These are phyloP conservation scores for Mycena filopes DNA, from an alignment of 768 basidiomycete species.

Conservation along the genomic window DNA sequence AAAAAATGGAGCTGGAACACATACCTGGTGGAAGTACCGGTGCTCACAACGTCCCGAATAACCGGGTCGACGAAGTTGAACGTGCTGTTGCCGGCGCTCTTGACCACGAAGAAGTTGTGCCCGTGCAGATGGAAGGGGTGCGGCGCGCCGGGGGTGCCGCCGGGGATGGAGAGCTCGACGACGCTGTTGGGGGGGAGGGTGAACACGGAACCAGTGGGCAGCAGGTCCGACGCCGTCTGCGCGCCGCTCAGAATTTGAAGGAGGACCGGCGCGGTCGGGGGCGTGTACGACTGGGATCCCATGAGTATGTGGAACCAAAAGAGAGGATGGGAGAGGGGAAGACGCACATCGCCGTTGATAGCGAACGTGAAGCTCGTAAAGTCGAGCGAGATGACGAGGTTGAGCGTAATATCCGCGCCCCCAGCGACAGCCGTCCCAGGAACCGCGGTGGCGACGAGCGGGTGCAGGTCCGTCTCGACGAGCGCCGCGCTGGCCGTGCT, in stretches of 20 bases:
- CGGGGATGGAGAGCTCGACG: slow-evolving; percentile 52
- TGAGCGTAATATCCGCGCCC: slow-evolving; percentile 41
- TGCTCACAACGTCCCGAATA: slow-evolving; percentile 27
- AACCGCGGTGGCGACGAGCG: slow-evolving; percentile 24
- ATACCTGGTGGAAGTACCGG: slow-evolving; percentile 9
- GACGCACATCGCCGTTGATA: slow-evolving; percentile 41
- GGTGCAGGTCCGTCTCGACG: slow-evolving; percentile 39
- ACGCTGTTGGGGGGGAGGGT: slow-evolving; percentile 49
- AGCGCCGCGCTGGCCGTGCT: slow-evolving; percentile 36
- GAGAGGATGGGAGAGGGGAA: not conserved
- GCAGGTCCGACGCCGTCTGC: slow-evolving; percentile 42
- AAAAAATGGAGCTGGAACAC: not conserved
- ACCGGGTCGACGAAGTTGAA: slow-evolving; percentile 56
- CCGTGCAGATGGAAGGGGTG: slow-evolving; percentile 33
- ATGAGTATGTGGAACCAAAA: not conserved
- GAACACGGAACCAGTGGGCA: slow-evolving; percentile 48
- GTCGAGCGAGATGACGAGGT: slow-evolving; percentile 35
- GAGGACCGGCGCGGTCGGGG: slow-evolving; percentile 54
- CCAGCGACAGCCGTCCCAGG: slow-evolving; percentile 43
- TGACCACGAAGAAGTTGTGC: slow-evolving; percentile 46
- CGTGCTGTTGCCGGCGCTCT: slow-evolving; percentile 37
- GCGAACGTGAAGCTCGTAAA: slow-evolving; percentile 37
- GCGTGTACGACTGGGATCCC: slow-evolving; percentile 23
- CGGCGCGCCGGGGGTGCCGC: slow-evolving; percentile 31
- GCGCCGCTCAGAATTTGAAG: slow-evolving; percentile 57